These are phyloP conservation scores for Ramalina peruviana DNA, from an alignment of 495 filamentous ascomycete species.

Conservation along the genomic window DNA sequence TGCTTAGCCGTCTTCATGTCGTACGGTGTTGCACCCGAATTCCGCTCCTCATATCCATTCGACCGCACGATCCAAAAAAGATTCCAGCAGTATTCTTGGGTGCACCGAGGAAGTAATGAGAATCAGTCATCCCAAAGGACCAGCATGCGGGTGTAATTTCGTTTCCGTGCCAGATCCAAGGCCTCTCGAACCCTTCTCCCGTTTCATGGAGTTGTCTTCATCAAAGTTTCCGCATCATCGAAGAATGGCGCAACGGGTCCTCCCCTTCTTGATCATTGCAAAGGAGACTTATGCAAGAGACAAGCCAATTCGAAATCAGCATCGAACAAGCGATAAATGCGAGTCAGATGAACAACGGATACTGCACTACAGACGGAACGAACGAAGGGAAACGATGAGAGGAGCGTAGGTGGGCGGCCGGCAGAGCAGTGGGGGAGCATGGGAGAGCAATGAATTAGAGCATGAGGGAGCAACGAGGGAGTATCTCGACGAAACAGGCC, in stretches of 20 bases:
- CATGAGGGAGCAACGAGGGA: too few relatives aligned
- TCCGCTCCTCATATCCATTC: too few relatives aligned
- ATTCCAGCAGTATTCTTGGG: too few relatives aligned
- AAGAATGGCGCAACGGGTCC: not conserved
- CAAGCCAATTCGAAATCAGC: not conserved
- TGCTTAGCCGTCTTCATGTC: too few relatives aligned
- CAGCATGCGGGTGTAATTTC: not conserved
- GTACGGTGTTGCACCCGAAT: too few relatives aligned
- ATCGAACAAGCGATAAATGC: not conserved
- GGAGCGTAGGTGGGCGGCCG: conserved; percentile 3
- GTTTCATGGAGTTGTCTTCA: not conserved
- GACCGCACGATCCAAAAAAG: too few relatives aligned
- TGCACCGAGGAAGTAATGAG: too few relatives aligned
- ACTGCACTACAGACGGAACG: not conserved
- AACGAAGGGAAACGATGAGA: conserved; percentile 2
- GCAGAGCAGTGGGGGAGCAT: conserved; percentile 5
- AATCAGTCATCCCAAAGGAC: not conserved
- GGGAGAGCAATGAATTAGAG: not conserved
- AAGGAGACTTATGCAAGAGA: not conserved
- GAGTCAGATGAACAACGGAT: too few relatives aligned
- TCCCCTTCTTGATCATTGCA: not conserved
- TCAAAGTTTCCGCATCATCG: not conserved
- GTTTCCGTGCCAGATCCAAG: not conserved
- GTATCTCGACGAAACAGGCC: too few relatives aligned
- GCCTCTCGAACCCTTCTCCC: not conserved